phyloP scores from a whole-genome alignment of 2,329 filamentous ascomycete species.

The Elsinoe perseae region DNA sequence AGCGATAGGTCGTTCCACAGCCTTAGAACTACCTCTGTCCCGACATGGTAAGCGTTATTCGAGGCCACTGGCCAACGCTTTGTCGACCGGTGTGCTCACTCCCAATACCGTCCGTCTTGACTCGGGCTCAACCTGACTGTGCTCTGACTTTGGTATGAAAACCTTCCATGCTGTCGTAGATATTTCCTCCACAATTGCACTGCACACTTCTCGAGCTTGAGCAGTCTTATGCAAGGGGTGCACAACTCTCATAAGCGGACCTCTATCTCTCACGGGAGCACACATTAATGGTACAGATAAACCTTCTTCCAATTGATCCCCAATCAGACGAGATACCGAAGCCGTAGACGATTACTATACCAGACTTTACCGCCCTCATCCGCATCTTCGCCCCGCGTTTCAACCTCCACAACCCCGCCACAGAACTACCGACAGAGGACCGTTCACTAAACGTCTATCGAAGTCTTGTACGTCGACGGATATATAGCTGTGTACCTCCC shows the following conservation, averaged over 20 bases:
- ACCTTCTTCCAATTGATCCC: background rate
- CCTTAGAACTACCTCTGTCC: too few species aligned
- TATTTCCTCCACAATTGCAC: too few species aligned
- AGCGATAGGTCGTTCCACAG: too few species aligned
- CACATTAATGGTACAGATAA: background rate
- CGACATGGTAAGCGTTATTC: too few species aligned
- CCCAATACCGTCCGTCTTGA: too few species aligned
- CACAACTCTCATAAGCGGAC: background rate
- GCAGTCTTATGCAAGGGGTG: background rate
- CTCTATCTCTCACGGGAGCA: background rate
- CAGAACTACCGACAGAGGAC: background rate
- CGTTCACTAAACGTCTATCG: conserved; percentile 1
- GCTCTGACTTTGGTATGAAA: too few species aligned
- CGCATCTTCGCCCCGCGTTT: background rate
- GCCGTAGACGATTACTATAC: background rate
- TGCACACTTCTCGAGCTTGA: too few species aligned
- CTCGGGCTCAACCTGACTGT: too few species aligned
- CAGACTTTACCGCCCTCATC: background rate
- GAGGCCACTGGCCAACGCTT: too few species aligned
- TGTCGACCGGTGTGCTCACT: too few species aligned
- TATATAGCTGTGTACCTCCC: background rate
- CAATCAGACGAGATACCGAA: background rate
- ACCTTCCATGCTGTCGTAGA: too few species aligned
- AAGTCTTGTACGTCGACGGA: background rate
- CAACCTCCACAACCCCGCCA: background rate